phyloP scores from a whole-genome alignment of 2,329 filamentous ascomycete species.

The Penicillium crustosum region DNA sequence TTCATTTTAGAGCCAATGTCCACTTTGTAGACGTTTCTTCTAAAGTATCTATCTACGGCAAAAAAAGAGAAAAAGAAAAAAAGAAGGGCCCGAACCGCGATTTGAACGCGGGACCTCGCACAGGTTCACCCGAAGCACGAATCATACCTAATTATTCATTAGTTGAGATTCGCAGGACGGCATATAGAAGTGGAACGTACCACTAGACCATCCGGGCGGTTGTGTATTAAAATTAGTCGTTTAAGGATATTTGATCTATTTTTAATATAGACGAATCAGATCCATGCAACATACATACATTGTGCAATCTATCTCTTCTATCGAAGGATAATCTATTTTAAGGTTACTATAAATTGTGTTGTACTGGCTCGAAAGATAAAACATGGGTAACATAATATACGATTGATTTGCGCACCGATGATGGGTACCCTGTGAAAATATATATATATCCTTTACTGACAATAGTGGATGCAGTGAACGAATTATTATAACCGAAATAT shows the following conservation, averaged over 20 bases:
- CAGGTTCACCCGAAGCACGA: conserved; percentile 2
- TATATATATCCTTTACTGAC: neutral
- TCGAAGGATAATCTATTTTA: neutral
- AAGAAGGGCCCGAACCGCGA: conserved; percentile 2
- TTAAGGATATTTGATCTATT: too few relatives aligned
- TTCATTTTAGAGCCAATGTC: conserved; percentile 9
- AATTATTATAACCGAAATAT: neutral
- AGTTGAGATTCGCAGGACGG: conserved; percentile 1
- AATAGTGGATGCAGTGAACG: neutral
- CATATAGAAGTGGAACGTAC: neutral
- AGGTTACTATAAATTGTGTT: fast-evolving
- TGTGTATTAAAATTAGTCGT: neutral
- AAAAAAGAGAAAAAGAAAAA: neutral
- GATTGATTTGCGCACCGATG: neutral
- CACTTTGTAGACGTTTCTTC: neutral
- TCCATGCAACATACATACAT: neutral
- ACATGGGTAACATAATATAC: neutral
- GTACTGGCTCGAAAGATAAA: neutral
- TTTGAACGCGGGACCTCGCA: conserved; percentile 5
- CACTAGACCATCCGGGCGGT: conserved; percentile 3
- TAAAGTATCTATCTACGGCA: too few relatives aligned
- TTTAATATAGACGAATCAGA: too few relatives aligned
- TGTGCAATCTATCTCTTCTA: neutral
- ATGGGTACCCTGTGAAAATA: neutral
- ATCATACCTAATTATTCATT: conserved; percentile 1